Percentiles rank a stretch among this genome's conserved stretches.
phyloP scores from a whole-genome alignment of 306 rosid genomes.

The Fragaria nilgerrensis region DNA sequence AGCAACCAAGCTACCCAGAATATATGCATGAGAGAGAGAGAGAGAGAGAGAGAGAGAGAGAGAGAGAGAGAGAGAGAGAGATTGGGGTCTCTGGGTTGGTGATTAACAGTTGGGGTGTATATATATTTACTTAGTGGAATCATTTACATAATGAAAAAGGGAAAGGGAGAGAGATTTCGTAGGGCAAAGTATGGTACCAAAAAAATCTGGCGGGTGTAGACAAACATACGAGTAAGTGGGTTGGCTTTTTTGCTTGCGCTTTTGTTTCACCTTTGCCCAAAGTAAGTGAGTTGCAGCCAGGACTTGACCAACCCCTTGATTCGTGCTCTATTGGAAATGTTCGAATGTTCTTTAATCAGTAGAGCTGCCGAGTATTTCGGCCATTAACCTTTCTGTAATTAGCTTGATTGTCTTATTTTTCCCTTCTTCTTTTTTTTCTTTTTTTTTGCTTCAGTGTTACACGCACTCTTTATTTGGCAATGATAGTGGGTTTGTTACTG shows the following conservation, averaged over 20 bases:
- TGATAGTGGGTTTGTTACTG: neutral
- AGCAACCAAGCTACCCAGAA: conserved; percentile 10
- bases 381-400: neutral
- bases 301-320: conserved; percentile 25
- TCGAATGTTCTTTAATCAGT: conserved; percentile 25
- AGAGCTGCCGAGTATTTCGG: conserved; percentile 20
- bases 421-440: neutral
- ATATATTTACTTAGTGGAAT: conserved; percentile 26
- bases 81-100: no score
- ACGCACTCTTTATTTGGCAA: neutral
- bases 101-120: no score
- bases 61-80: no score
- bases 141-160: conserved; percentile 28
- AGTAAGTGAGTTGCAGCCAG: conserved; percentile 25
- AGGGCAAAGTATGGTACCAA: conserved; percentile 33
- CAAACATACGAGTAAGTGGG: neutral
- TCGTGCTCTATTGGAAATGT: conserved; percentile 8
- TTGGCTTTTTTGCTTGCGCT: neutral
- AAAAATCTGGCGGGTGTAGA: conserved; percentile 25
- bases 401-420: no score
- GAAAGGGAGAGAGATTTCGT: conserved; percentile 32
- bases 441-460: neutral
- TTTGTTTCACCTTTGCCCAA: conserved; percentile 10
- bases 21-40: neutral
- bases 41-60: neutral